These are phyloP conservation scores for Sphaerulina populicola DNA, from an alignment of 2,329 filamentous ascomycete species.

Conservation along the genomic window DNA sequence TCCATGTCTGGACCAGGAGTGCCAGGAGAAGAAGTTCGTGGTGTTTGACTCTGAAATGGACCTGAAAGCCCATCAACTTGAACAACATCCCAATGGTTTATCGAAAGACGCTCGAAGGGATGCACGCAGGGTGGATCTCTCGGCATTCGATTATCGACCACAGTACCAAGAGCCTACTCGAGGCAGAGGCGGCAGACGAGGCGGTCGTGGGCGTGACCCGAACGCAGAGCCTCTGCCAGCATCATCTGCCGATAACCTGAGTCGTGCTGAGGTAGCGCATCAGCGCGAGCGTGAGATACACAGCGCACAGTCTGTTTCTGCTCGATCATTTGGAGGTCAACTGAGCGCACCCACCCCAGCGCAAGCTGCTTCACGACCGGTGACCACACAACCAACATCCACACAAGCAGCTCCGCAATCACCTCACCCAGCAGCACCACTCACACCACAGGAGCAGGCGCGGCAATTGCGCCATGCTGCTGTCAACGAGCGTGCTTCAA, in stretches of 20 bases:
- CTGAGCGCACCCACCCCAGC: constrained; percentile 34
- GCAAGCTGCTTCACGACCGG: constrained; percentile 21
- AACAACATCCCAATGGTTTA: constrained; percentile 67
- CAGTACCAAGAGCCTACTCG: constrained; percentile 58
- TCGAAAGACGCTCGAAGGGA: constrained; percentile 68
- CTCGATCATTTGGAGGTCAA: constrained; percentile 71
- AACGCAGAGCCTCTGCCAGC: constrained; percentile 71
- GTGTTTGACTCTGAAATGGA: constrained; percentile 95
- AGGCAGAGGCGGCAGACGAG: constrained; percentile 37
- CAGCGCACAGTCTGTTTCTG: constrained; percentile 70
- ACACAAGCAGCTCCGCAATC: constrained; percentile 34
- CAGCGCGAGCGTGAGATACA: constrained; percentile 89
- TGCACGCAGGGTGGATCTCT: constrained; percentile 76
- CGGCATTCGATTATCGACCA: constrained; percentile 69
- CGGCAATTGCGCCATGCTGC: constrained; percentile 70
- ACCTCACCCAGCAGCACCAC: constrained; percentile 29
- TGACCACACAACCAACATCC: constrained; percentile 26
- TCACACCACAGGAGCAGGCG: constrained; percentile 71
- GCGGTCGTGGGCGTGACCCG: constrained; percentile 68
- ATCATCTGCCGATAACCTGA: constrained; percentile 69
- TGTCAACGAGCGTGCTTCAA: constrained; percentile 76
- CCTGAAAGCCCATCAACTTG: constrained; percentile 83
- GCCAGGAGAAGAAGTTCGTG: constrained; percentile 93
- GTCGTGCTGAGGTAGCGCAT: constrained; percentile 81
- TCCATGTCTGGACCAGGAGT: constrained; percentile 74